Evolutionary conservation across 164 flowering plant genomes (phyloP).

Genomic region (Chloranthus sessilifolius): DNA sequence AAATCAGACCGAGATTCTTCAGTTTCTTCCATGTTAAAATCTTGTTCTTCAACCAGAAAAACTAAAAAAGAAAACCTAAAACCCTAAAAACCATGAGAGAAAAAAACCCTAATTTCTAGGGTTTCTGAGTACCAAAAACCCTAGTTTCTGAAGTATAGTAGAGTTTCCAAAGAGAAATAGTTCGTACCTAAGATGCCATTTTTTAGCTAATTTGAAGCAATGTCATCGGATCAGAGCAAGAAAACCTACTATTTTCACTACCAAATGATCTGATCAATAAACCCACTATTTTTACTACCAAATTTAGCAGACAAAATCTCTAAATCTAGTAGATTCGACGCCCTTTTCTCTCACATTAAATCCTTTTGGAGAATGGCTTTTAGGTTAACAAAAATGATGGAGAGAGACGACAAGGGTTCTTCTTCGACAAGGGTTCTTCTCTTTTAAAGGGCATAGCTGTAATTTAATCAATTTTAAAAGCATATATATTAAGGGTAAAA

Average conservation of each 20-base stretch:
- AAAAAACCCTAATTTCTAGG: not conserved
- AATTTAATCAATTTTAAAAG: too few species aligned
- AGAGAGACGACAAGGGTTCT: too few species aligned
- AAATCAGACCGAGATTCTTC: constrained; percentile 39
- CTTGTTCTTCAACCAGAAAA: not conserved
- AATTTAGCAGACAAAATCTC: not conserved
- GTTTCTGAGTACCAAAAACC: not conserved
- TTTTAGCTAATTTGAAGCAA: too few species aligned
- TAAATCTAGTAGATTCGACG: not conserved
- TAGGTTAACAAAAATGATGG: not conserved
- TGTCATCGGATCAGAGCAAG: too few species aligned
- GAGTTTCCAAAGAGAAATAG: too few species aligned
- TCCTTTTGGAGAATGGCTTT: not conserved
- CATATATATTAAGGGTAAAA: too few species aligned
- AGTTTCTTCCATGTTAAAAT: constrained; percentile 40
- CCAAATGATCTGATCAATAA: not conserved
- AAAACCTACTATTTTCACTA: not conserved
- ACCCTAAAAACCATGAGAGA: not conserved
- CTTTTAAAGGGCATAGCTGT: too few species aligned
- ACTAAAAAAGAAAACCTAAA: not conserved
- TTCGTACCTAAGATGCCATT: too few species aligned
- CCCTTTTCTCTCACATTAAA: not conserved
- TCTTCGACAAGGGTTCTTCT: too few species aligned
- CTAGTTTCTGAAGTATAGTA: not conserved
- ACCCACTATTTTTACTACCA: not conserved